phyloP scores from a whole-genome alignment of 306 rosid species.

The Senna tora region DNA sequence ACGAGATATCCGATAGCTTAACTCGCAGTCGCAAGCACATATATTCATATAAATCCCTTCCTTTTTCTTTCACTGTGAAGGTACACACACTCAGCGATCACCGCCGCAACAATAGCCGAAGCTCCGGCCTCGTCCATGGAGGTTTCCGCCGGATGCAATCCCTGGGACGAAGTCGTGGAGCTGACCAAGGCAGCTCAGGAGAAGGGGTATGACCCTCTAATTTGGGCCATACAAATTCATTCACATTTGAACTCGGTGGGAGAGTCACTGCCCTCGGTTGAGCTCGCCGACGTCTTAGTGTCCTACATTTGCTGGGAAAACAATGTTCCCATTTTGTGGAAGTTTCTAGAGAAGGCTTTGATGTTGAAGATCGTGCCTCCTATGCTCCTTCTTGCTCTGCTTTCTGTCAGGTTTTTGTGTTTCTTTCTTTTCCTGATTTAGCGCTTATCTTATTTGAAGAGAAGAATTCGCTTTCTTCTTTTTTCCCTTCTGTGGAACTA shows the following conservation, averaged over 20 bases:
- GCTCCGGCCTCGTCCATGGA: slow-evolving; percentile 52
- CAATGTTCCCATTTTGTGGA: slow-evolving; percentile 88
- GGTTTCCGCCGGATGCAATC: slow-evolving; percentile 34
- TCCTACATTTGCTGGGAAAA: slow-evolving; percentile 93
- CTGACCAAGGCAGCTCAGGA: slow-evolving; percentile 76
- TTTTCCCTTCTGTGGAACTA: not conserved
- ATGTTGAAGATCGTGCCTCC: slow-evolving; percentile 76
- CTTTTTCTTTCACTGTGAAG: not conserved
- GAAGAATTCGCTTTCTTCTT: not conserved
- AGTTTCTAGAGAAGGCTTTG: slow-evolving; percentile 88
- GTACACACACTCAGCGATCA: not conserved
- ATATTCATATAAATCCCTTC: no score
- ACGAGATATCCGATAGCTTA: no score
- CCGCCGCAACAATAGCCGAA: not conserved
- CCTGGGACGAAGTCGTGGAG: slow-evolving; percentile 66
- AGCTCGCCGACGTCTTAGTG: slow-evolving; percentile 74
- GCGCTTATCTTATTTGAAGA: not conserved
- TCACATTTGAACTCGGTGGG: slow-evolving; percentile 77
- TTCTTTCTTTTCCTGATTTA: not conserved
- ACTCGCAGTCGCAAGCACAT: no score
- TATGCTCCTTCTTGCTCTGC: slow-evolving; percentile 80
- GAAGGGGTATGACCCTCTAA: slow-evolving; percentile 79
- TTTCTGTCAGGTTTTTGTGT: slow-evolving; percentile 62
- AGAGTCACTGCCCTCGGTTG: slow-evolving; percentile 71
- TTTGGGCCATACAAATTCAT: slow-evolving; percentile 80